Evolutionary conservation across 345 rosid species (phyloP).

Genomic region (Luvunga scandens): DNA sequence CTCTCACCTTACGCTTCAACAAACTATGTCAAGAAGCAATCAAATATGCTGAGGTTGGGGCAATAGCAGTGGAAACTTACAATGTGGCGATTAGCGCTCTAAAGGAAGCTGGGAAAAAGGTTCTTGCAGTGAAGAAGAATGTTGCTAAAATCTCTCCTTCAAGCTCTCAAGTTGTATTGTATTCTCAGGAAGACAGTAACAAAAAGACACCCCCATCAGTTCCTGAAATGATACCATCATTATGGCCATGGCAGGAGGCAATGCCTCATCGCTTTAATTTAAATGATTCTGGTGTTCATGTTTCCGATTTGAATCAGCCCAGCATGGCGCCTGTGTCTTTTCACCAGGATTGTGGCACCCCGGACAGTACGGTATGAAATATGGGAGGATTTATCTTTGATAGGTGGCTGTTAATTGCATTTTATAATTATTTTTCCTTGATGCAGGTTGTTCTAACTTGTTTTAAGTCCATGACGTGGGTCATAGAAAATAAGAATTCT

Average conservation of each 20-base stretch:
- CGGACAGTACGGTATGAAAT: slow-evolving; percentile 43
- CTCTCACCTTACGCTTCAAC: slow-evolving; percentile 54
- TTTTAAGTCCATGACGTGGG: slow-evolving; percentile 74
- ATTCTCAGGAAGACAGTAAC: slow-evolving; percentile 37
- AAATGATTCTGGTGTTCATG: slow-evolving; percentile 45
- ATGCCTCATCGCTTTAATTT: slow-evolving; percentile 41
- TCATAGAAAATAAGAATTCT: slow-evolving; percentile 47
- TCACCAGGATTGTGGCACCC: slow-evolving; percentile 35
- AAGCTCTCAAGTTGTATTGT: slow-evolving; percentile 39
- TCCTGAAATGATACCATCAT: slow-evolving; percentile 39
- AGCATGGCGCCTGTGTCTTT: slow-evolving; percentile 47
- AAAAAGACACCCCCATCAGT: slow-evolving; percentile 33
- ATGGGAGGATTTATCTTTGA: not conserved
- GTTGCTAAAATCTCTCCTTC: slow-evolving; percentile 36
- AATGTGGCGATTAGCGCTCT: slow-evolving; percentile 40
- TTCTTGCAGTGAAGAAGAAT: slow-evolving; percentile 44
- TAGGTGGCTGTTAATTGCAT: not conserved
- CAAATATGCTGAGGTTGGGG: slow-evolving; percentile 59
- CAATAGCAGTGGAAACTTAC: slow-evolving; percentile 52
- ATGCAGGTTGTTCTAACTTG: slow-evolving; percentile 60
- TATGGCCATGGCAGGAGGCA: slow-evolving; percentile 66
- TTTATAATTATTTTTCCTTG: not conserved
- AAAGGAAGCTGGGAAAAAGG: slow-evolving; percentile 44
- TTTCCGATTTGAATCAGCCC: slow-evolving; percentile 57
- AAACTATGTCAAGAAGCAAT: slow-evolving; percentile 53